phyloP scores from a whole-genome alignment of 2,329 filamentous ascomycete species.

The Alternaria brassicicola region DNA sequence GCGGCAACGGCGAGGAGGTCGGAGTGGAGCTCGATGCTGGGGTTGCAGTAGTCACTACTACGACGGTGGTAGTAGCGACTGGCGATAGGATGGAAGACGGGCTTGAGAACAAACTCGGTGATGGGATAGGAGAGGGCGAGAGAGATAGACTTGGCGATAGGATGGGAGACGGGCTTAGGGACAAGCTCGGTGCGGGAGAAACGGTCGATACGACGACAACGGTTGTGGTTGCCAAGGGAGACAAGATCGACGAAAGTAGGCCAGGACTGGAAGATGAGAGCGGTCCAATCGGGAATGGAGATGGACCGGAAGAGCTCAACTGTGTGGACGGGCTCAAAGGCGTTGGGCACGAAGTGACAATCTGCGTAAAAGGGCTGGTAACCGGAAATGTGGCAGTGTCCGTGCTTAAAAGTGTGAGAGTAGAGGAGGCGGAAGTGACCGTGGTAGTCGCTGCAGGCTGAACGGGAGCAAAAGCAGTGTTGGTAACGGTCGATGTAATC shows the following conservation, averaged over 20 bases:
- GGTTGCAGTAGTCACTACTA: neutral
- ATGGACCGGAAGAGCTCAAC: neutral
- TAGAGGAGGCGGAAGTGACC: neutral
- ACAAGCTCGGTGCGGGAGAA: neutral
- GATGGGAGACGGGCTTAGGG: neutral
- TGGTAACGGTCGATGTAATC: neutral
- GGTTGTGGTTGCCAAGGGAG: neutral
- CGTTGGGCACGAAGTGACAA: constrained; percentile 5
- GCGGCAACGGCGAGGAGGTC: neutral
- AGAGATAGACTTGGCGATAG: too few relatives aligned
- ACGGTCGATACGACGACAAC: neutral
- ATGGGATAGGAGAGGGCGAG: neutral
- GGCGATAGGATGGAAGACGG: neutral
- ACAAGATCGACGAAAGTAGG: too few relatives aligned
- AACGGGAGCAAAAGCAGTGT: neutral
- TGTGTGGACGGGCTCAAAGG: neutral
- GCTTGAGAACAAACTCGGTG: neutral
- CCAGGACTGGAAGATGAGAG: neutral
- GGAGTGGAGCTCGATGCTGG: constrained; percentile 1
- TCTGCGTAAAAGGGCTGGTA: constrained; percentile 1
- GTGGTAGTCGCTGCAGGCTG: constrained; percentile 1
- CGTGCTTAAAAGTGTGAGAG: neutral
- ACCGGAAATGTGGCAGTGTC: neutral
- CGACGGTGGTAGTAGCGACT: neutral
- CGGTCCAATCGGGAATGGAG: neutral